Evolutionary conservation across 306 rosid species (phyloP), one percentile per base, ranked within the genome.

Genomic region (Vigna hirtella): DNA sequence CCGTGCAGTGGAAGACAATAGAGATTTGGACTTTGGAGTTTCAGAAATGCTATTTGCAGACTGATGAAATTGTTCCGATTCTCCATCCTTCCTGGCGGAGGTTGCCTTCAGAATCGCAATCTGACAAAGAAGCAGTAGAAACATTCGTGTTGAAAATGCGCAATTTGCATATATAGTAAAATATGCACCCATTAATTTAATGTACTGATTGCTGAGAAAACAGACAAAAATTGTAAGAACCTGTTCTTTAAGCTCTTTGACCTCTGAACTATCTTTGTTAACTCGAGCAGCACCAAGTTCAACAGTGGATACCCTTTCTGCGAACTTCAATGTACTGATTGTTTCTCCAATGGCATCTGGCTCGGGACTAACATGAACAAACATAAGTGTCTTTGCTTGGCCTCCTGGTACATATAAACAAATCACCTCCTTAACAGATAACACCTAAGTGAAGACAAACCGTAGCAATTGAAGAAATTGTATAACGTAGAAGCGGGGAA

Each of bases 371-470:
- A 96, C 86, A 74, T 93, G 98, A 84, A 96, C 96, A 85, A 96
- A 96, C 99, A 96, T 96, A 52, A 96, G 97, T 30, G 98, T 96
- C 90, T 93, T 96, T 10, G 99, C 99, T 73, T 96, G 94, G 61
- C 99, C 98, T 57, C 99, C 99, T 95, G 87, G 77, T 74, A 49
- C 59, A 53, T 17, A 65, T 32, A 48, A 69, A 45, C 28, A 78
- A 70, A 51, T 20, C 65, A 80, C 43, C 28, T 76, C 24, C 66
- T 64, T 73, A 59, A 30, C 18, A 55, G 10, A 13, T 53, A 36
- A 49, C 7, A 11, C 67, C 12, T 6, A 14, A 65, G 8, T 50
- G 18, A 72, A 76, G 72, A 81, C 14, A 8, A 7, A 47, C 18
- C 38, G 36, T 57, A 22, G 66, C 16, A 15, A 43, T 51, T 18